Evolutionary conservation across 495 filamentous ascomycete genomes (phyloP).

Genomic region (Neurospora sp.): DNA sequence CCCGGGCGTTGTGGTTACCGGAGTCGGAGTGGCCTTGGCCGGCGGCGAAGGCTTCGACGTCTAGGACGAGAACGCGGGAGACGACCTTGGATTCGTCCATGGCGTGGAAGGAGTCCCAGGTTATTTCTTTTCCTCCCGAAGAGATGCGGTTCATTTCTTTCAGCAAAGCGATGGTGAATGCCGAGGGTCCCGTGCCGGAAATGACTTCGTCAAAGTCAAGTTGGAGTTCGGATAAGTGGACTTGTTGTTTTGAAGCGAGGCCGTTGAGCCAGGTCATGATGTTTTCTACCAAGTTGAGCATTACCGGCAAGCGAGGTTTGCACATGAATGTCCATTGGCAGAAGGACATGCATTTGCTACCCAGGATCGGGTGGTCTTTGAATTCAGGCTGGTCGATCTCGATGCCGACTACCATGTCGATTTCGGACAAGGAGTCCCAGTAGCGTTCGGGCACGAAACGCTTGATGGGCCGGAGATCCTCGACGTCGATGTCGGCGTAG

Average conservation of each 20-base stretch:
- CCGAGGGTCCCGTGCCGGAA: slow-evolving; percentile 51
- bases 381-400: slow-evolving; percentile 54
- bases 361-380: slow-evolving; percentile 48
- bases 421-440: slow-evolving; percentile 22
- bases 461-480: slow-evolving; percentile 34
- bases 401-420: slow-evolving; percentile 52
- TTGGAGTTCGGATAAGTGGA: slow-evolving; percentile 39
- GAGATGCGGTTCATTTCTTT: slow-evolving; percentile 37
- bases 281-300: slow-evolving; percentile 47
- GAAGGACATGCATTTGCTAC: slow-evolving; percentile 48
- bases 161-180: slow-evolving; percentile 48
- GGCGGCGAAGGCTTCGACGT: slow-evolving; percentile 52
- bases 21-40: slow-evolving; percentile 54
- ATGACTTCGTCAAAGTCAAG: slow-evolving; percentile 57
- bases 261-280: slow-evolving; percentile 46
- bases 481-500: slow-evolving; percentile 48
- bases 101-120: slow-evolving; percentile 47
- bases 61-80: slow-evolving; percentile 45
- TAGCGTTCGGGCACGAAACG: slow-evolving; percentile 42
- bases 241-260: slow-evolving; percentile 38
- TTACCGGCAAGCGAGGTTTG: slow-evolving; percentile 46
- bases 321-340: slow-evolving; percentile 59
- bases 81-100: slow-evolving; percentile 46
- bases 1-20: slow-evolving; percentile 46
- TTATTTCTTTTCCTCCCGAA: slow-evolving; percentile 15